Percentiles rank a stretch among this genome's conserved stretches.
These are phyloP conservation scores for Aspergillus sergii DNA, from an alignment of 2,329 filamentous ascomycete genomes.

Conservation along the genomic window DNA sequence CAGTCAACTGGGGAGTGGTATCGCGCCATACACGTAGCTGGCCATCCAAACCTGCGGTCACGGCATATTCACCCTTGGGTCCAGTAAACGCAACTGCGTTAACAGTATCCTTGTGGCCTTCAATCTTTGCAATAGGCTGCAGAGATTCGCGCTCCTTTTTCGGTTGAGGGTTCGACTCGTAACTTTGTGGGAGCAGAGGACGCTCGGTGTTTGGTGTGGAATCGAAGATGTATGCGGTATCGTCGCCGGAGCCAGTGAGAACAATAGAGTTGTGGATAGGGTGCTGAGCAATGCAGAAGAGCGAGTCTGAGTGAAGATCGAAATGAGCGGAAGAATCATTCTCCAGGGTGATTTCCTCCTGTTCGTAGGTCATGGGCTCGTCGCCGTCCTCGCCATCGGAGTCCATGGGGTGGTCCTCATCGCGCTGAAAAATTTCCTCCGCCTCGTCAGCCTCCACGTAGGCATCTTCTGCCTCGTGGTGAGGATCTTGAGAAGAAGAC, in stretches of 20 bases:
- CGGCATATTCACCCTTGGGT: constrained; percentile 77
- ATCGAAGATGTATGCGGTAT: constrained; percentile 86
- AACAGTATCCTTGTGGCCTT: constrained; percentile 91
- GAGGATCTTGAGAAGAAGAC: constrained; percentile 38
- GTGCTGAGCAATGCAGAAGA: constrained; percentile 95
- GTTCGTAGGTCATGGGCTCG: constrained; percentile 50
- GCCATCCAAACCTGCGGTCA: constrained; percentile 88
- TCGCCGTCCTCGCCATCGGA: constrained; percentile 64
- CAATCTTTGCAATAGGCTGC: constrained; percentile 69
- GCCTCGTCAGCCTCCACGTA: constrained; percentile 78
- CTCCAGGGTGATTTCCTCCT: constrained; percentile 74
- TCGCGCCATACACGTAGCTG: constrained; percentile 71
- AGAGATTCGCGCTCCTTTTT: constrained; percentile 63
- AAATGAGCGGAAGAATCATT: constrained; percentile 96
- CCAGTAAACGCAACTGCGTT: constrained; percentile 83
- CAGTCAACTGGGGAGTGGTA: constrained; percentile 49
- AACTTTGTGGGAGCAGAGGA: constrained; percentile 76
- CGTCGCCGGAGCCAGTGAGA: constrained; percentile 84
- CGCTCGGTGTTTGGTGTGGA: constrained; percentile 60
- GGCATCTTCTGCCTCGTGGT: constrained; percentile 63
- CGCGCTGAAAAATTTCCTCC: constrained; percentile 73
- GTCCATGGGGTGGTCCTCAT: constrained; percentile 75
- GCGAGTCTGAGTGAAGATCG: constrained; percentile 83
- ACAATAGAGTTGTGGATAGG: constrained; percentile 76
- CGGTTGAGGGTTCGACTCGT: constrained; percentile 66